Evolutionary conservation across 371 early-diverging fungal genomes (phyloP), one percentile per base, ranked within the genome.

Genomic region (Dichotomocladium elegans): DNA sequence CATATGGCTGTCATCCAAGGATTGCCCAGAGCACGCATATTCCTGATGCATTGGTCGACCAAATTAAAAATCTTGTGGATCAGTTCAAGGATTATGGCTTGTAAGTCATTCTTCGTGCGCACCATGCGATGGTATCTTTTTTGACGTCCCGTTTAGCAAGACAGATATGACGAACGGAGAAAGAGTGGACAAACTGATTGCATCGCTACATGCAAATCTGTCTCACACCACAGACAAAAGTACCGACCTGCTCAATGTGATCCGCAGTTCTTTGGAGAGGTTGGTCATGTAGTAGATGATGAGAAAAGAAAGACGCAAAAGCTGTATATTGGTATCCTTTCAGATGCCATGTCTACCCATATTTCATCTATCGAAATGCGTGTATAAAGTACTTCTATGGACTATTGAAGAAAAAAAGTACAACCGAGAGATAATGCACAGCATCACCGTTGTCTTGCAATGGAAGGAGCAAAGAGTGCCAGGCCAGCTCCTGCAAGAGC

Each of bases 1-100:
- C 63, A 28, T 58, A 50, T 47, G 53, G 46, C 7, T 63, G 58
- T 41, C 46, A 22, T 7, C 37, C 25, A 29, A 22, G 17, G 4
- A 33, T 55, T 21, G 11, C 27, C 6, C 35, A 52, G 19, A 41
- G 25, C 14, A 35, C 53, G 21, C 17, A 34, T n/a, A 25, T 57
- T 27, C 25, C 51, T 10, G 11, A 17, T 24, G 46, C 40, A 33
- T 41, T 58, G 0, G 8, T 57, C 15, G 42, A 47, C 12, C 63
- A 58, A 48, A 41, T 61, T 35, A 37, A 31, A 11, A 46, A 51
- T n/a, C 33, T 61, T 26, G 53, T 61, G 8, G 22, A 54, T 22
- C 58, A 63, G 26, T 58, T 47, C 51, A 57, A 63, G 47, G 44
- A 49, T 10, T 61, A 55, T 44, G 57, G 52, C 21, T 53, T 47